Conservation (phyloP, 2,329 filamentous ascomycete species). For the Fusarium succisae region DNA sequence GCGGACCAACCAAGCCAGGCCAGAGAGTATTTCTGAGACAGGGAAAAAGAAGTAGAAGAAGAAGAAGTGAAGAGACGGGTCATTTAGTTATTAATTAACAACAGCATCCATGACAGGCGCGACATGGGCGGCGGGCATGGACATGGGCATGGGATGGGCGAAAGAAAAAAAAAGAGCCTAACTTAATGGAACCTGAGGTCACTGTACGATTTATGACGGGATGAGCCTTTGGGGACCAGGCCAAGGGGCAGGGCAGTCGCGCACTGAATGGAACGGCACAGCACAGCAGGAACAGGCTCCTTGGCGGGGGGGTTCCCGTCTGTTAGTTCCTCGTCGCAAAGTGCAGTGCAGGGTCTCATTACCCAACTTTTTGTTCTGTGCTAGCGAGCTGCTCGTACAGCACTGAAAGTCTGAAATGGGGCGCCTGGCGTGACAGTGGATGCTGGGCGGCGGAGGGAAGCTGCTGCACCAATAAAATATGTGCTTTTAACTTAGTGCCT, state of each 20-base stretch:
- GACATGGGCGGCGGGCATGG: neutral
- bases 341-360: constrained; percentile 6
- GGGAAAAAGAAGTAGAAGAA: constrained; percentile 12
- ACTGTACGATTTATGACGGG: constrained; percentile 16
- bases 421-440: constrained; percentile 37
- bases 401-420: neutral
- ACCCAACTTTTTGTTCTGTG: neutral
- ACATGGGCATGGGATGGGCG: neutral
- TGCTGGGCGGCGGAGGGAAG: constrained; percentile 1
- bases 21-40: neutral
- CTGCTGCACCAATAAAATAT: constrained; percentile 9
- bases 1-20: constrained; percentile 10
- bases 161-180: neutral
- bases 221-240: neutral
- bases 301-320: neutral
- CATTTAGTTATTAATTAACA: constrained; percentile 24
- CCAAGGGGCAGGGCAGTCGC: neutral
- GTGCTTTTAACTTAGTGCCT: neutral
- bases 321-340: constrained; percentile 1
- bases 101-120: neutral
- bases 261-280: constrained; percentile 5
- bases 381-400: neutral
- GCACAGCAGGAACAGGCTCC: constrained; percentile 11
- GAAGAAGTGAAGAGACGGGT: constrained; percentile 23
- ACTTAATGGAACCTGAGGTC: neutral